Conservation (phyloP, 495 filamentous ascomycete genomes). For the Podospora bellae-mahoneyi region DNA sequence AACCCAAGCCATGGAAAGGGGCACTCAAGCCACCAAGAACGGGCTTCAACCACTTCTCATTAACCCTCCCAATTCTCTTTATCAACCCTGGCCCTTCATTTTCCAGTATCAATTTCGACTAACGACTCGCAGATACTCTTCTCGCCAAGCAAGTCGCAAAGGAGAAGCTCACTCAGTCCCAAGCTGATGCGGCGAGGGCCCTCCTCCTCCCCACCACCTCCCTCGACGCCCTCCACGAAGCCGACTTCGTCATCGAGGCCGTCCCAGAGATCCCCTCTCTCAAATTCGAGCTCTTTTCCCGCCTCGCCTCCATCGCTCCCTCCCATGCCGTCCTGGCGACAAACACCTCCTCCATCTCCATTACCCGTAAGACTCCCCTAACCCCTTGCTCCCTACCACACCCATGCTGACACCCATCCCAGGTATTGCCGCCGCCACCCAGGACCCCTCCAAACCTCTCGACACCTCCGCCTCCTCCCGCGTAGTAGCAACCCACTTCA, state of each 20-base stretch:
- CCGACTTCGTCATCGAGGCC: constrained; percentile 98
- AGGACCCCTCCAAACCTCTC: constrained; percentile 56
- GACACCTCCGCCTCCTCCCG: constrained; percentile 79
- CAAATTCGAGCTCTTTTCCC: constrained; percentile 83
- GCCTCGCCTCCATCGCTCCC: constrained; percentile 79
- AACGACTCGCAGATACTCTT: constrained; percentile 66
- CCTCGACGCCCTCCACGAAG: constrained; percentile 72
- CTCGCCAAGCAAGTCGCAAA: constrained; percentile 90
- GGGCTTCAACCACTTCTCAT: neutral
- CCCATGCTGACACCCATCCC: too few species aligned
- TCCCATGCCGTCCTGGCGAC: constrained; percentile 89
- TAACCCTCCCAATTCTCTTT: neutral
- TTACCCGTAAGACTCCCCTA: constrained; percentile 57
- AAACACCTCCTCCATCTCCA: constrained; percentile 96
- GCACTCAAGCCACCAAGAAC: neutral
- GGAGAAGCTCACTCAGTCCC: constrained; percentile 70
- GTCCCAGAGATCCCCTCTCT: constrained; percentile 88
- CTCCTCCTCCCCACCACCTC: constrained; percentile 67
- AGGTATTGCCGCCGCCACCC: constrained; percentile 77
- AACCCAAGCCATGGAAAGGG: neutral
- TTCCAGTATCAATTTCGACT: neutral
- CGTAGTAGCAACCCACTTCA: constrained; percentile 96
- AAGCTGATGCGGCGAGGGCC: constrained; percentile 65
- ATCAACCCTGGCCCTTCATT: constrained; percentile 5
- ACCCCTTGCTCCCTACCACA: too few species aligned